These are phyloP conservation scores for Collybia nuda DNA, from an alignment of 768 basidiomycete genomes.

Conservation along the genomic window DNA sequence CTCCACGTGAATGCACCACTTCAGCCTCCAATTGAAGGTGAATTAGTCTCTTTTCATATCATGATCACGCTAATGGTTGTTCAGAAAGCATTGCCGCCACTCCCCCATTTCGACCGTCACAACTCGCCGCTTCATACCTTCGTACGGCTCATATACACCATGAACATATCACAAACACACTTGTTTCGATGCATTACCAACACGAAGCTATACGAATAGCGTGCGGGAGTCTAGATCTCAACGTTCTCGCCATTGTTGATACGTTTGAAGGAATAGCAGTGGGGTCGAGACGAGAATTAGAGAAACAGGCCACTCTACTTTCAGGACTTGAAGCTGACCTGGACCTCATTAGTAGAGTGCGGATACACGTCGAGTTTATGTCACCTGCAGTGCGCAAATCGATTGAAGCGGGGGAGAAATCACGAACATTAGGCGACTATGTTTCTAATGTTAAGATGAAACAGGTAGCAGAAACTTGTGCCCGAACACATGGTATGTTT, in stretches of 20 bases:
- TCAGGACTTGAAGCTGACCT: slow-evolving; percentile 69
- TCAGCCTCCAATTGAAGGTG: slow-evolving; percentile 75
- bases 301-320: slow-evolving; percentile 64
- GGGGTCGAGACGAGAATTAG: slow-evolving; percentile 62
- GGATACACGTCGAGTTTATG: slow-evolving; percentile 75
- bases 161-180: slow-evolving; percentile 53
- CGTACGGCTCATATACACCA: slow-evolving; percentile 64
- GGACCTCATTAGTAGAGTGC: slow-evolving; percentile 64
- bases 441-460: slow-evolving; percentile 79
- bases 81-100: slow-evolving; percentile 64
- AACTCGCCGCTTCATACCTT: slow-evolving; percentile 66
- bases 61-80: neutral
- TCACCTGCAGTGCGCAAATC: slow-evolving; percentile 64
- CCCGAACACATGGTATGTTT: slow-evolving; percentile 63
- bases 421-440: slow-evolving; percentile 76
- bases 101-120: slow-evolving; percentile 69
- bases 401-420: slow-evolving; percentile 68
- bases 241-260: slow-evolving; percentile 69
- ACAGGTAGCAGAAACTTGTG: slow-evolving; percentile 73
- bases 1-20: slow-evolving; percentile 60
- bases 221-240: slow-evolving; percentile 67
- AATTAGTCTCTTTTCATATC: slow-evolving; percentile 8
- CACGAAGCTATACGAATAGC: slow-evolving; percentile 73
- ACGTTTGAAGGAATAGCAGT: slow-evolving; percentile 63
- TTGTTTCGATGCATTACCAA: slow-evolving; percentile 60